Conservation (phyloP, 108 stramenopile genomes). For the Chaetoceros muelleri region DNA sequence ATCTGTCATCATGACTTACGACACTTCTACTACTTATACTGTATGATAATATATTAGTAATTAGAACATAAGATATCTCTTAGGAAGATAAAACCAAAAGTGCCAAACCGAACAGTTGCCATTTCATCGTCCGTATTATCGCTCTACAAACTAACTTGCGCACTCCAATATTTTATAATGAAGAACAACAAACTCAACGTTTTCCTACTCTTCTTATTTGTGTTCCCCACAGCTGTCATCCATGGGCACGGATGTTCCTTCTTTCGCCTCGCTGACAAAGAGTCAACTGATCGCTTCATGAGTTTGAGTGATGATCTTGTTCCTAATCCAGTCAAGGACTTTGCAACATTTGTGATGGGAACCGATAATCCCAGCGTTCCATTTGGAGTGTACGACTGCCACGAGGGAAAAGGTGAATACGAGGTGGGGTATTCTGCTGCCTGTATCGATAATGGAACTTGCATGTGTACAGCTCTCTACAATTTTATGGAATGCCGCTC, state of each 20-base stretch:
- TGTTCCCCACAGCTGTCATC: neutral
- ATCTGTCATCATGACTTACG: no score
- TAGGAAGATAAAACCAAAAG: no score
- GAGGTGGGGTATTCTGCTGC: constrained; percentile 4
- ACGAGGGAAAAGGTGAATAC: constrained; percentile 2
- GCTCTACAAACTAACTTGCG: no score
- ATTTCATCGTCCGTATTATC: no score
- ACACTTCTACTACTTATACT: no score
- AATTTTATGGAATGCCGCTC: constrained; percentile 3
- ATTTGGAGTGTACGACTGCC: constrained; percentile 6
- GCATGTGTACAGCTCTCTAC: constrained; percentile 4
- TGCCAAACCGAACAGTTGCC: no score
- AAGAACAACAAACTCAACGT: no score
- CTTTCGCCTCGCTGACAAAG: constrained; percentile 2
- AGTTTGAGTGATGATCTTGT: constrained; percentile 1
- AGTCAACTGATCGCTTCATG: neutral
- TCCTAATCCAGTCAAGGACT: neutral
- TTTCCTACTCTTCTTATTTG: no score
- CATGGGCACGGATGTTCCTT: constrained; percentile 5
- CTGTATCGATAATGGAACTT: neutral
- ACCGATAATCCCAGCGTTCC: neutral
- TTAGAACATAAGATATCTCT: no score
- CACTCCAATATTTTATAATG: no score
- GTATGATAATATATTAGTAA: no score
- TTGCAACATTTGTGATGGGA: neutral